phyloP scores from a whole-genome alignment of 2,329 filamentous ascomycete species.

The Seiridium unicorne region DNA sequence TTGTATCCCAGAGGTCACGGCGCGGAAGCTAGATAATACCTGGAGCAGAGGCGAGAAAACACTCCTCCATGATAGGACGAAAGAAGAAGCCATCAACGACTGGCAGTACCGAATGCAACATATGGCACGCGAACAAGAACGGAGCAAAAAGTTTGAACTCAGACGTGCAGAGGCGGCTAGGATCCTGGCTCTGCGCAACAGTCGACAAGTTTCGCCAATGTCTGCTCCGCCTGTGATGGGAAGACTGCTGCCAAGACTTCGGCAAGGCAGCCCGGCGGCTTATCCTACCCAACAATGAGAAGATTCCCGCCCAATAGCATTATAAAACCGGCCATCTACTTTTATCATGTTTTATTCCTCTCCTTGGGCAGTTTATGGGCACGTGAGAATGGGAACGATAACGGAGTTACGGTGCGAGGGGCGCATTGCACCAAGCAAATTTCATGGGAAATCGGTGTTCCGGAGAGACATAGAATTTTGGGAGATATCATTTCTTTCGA shows the following conservation, averaged over 20 bases:
- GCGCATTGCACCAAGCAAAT: too few species aligned
- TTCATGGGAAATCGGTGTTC: too few species aligned
- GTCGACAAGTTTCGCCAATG: conserved; percentile 7
- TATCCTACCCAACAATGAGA: not conserved
- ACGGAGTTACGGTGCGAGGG: too few species aligned
- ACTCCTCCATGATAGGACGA: conserved; percentile 38
- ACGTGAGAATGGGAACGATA: too few species aligned
- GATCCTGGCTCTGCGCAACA: conserved; percentile 28
- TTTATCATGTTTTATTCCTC: not conserved
- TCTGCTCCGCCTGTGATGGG: conserved; percentile 5
- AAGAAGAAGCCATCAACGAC: conserved; percentile 44
- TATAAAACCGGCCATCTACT: not conserved
- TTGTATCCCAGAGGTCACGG: conserved; percentile 36
- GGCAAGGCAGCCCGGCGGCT: conserved; percentile 7
- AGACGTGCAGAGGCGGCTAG: conserved; percentile 44
- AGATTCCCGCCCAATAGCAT: not conserved
- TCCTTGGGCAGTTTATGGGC: not conserved
- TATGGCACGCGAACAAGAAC: conserved; percentile 45
- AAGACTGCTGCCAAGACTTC: conserved; percentile 1
- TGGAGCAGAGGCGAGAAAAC: conserved; percentile 45
- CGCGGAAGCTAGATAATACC: conserved; percentile 46
- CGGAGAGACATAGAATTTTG: too few species aligned
- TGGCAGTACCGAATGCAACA: conserved; percentile 37
- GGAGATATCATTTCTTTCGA: too few species aligned
- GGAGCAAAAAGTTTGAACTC: conserved; percentile 48